Percentiles rank a stretch among this genome's conserved stretches.
Evolutionary conservation across 1,139 yeast genomes (phyloP).

Genomic region (Magnusiomyces tetraspermus): DNA sequence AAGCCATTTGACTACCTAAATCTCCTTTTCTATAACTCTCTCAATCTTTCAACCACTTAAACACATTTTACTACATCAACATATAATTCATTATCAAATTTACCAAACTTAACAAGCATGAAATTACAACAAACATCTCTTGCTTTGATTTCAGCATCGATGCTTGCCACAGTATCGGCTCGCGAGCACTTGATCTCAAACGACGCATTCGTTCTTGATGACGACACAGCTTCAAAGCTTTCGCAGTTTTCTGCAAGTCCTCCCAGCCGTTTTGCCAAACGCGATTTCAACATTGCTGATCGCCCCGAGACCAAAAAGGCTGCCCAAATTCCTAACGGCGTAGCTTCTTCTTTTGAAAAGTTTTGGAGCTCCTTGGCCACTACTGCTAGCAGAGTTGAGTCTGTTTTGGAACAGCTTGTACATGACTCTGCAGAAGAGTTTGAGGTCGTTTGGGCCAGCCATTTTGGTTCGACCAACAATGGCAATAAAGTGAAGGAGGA

Average conservation of each 20-base stretch:
- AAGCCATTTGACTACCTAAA: too few species aligned
- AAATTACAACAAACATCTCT: background rate
- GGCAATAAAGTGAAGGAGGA: too few species aligned
- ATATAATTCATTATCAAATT: background rate
- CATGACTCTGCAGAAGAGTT: background rate
- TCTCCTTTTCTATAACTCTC: too few species aligned
- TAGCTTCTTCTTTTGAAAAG: background rate
- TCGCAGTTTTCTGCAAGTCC: background rate
- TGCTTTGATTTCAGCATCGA: background rate
- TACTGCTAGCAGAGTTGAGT: background rate
- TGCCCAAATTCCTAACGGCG: background rate
- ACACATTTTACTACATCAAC: too few species aligned
- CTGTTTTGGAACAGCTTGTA: background rate
- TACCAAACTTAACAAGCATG: background rate
- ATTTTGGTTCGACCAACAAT: background rate
- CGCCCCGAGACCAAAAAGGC: background rate
- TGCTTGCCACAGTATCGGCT: background rate
- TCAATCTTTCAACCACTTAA: too few species aligned
- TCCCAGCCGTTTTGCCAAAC: background rate
- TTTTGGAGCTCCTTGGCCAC: slow-evolving; percentile 18
- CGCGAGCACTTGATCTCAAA: background rate
- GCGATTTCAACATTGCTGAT: background rate
- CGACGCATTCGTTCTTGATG: background rate
- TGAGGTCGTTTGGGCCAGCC: background rate
- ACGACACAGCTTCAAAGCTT: background rate